Evolutionary conservation across 1,139 yeast species (phyloP).

Genomic region (Nematodospora anomalae): DNA sequence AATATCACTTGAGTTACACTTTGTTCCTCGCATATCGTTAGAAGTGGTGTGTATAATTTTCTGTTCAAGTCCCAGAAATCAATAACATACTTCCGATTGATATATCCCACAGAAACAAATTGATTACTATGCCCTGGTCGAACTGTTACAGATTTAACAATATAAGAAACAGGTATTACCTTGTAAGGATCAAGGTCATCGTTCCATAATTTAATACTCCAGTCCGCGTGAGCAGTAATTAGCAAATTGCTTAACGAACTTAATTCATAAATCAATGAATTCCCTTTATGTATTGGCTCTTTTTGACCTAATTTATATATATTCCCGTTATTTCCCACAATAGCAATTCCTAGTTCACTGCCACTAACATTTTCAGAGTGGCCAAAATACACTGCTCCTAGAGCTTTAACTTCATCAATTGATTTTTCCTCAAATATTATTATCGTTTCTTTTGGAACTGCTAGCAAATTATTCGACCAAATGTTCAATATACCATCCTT

Average conservation of each 20-base stretch:
- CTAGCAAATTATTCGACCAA: constrained; percentile 44
- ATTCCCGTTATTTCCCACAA: constrained; percentile 10
- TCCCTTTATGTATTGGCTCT: constrained; percentile 7
- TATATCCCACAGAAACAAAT: constrained; percentile 50
- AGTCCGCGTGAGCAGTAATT: constrained; percentile 29
- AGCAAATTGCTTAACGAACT: constrained; percentile 10
- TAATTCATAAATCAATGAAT: background rate
- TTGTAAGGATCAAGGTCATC: constrained; percentile 5
- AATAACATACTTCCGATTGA: constrained; percentile 30
- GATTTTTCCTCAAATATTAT: constrained; percentile 11
- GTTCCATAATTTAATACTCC: constrained; percentile 32
- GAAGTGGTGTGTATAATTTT: constrained; percentile 40
- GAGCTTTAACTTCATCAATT: background rate
- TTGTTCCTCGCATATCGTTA: constrained; percentile 12
- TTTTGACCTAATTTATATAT: constrained; percentile 5
- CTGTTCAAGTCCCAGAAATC: constrained; percentile 56
- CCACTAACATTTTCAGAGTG: constrained; percentile 10
- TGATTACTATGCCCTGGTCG: constrained; percentile 43
- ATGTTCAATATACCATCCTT: constrained; percentile 36
- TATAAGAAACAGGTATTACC: constrained; percentile 35
- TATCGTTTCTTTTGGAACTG: constrained; percentile 28
- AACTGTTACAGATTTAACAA: constrained; percentile 43
- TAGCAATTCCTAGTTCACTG: constrained; percentile 3
- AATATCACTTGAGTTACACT: constrained; percentile 17
- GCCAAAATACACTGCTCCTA: constrained; percentile 9